Base-by-base conservation (phyloP, 257 asterid species). In the Ehretia macrophylla region DNA sequence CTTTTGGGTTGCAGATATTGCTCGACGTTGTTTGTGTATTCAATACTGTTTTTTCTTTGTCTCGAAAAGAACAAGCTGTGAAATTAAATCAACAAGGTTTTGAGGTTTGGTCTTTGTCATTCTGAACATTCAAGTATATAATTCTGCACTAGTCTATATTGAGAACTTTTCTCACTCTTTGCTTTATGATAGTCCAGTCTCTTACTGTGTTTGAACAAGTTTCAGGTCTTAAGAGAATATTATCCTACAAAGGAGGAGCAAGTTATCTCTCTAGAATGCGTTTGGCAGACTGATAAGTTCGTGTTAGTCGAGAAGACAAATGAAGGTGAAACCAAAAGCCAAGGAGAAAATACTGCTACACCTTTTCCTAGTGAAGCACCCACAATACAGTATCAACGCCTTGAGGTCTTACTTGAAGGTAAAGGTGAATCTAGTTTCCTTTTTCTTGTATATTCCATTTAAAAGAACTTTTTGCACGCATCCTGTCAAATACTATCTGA, bases 381-480 rank as follows among this genome's bases (percentile, higher is more conserved):
- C 19, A 54, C 72, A 49, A 77, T 91, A 69, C 79, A 74, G 47
- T 91, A 85, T 56, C 72, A 81, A 46, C 83, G 85, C 71, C 64
- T 85, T 53, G 90, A 81, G 72, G 79, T 70, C 72, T 68, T 84
- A 55, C 94, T 91, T 17, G 96, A 92, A 85, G 97, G 95, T 88
- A 83, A 66, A 52, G 55, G 20, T 42, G 17, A 19, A 52, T 44
- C 62, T 21, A 16, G 39, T 38, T 10, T 50, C 23, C n/a, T 23
- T 48, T 18, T 63, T 55, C 55, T 27, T 18, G 14, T 32, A n/a
- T 54, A 35, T 10, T 46, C 46, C 49, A 27, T 48, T 27, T 6
- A 27, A 6, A 27, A 27, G 35, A 27, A 27, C 35, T 27, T 27
- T 3, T 3, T 27, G 35, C 35, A 6, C 35, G 6, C 35, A 6